Evolutionary conservation across 768 basidiomycete species (phyloP), one percentile per base, ranked within the genome.

Genomic region (Termitomyces sp.): DNA sequence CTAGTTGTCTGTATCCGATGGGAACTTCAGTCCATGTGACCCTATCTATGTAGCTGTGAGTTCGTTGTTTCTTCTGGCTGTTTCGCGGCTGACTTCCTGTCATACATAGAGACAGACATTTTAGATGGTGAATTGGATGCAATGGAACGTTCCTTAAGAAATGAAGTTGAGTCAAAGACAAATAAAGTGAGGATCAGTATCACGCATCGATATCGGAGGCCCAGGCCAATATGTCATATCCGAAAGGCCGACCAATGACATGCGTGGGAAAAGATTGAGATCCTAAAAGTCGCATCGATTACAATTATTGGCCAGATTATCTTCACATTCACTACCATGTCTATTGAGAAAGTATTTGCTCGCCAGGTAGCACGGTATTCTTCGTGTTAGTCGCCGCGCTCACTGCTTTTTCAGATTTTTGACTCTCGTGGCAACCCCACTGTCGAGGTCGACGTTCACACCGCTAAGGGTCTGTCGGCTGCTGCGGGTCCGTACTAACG

Each of bases 371-470:
- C 26, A 20, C 51, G 18, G 22, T 48, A 51, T 34, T 54, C 44
- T 41, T 60, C 37, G 53, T 54, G 44, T 51, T 39, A 56, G 62
- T 61, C 15, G 47, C 57, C 44, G 54, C 36, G 41, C 59, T 53
- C 48, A 73, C 49, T 56, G 34, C 29, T 55, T 60, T 59, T 45
- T 26, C 68, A 98, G 96, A 96, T 98, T 86, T 98, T 97, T 74
- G 96, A 98, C 83, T 98, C 94, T 70, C 93, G 96, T 70, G 95
- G 94, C 67, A 94, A 98, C 83, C 94, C 92, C 68, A 96, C 94
- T 68, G 92, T 97, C 70, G 94, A 94, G 77, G 92, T 94, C 71
- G 92, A 95, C 72, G 77, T 95, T 68, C 71, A 82, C 83, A 98
- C 95, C 60, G 82, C 70, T 42, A 93, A 94, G 82, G 94, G 94